These are phyloP conservation scores for Salix exigua DNA, from an alignment of 345 rosid species.

Conservation along the genomic window DNA sequence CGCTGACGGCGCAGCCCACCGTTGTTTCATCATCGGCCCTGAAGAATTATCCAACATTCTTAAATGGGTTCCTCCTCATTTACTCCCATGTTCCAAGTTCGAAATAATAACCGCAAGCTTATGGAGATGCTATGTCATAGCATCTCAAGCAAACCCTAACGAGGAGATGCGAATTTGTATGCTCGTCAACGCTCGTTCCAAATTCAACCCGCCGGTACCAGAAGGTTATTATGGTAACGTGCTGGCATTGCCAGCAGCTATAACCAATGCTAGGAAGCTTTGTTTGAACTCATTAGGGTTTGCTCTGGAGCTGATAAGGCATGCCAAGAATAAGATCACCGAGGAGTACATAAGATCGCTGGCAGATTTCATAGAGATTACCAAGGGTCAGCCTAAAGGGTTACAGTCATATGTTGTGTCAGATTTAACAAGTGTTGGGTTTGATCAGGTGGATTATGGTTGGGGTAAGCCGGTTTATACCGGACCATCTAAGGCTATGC, in stretches of 20 bases:
- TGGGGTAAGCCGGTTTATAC: constrained; percentile 25
- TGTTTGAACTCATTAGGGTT: constrained; percentile 22
- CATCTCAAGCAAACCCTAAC: not conserved
- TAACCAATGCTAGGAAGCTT: constrained; percentile 22
- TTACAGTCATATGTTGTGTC: not conserved
- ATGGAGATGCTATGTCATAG: constrained; percentile 26
- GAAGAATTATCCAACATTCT: constrained; percentile 2
- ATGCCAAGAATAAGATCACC: constrained; percentile 21
- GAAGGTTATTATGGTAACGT: constrained; percentile 44
- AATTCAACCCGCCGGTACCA: not conserved
- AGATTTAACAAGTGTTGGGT: not conserved
- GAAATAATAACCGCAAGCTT: constrained; percentile 23
- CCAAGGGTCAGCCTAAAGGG: not conserved
- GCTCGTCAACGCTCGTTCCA: not conserved
- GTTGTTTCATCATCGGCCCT: constrained; percentile 14
- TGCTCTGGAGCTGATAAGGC: constrained; percentile 28
- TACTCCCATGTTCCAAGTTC: constrained; percentile 6
- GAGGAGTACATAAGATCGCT: constrained; percentile 21
- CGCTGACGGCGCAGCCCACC: not conserved
- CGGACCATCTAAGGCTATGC: constrained; percentile 11
- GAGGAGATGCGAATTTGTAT: constrained; percentile 11
- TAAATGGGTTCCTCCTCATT: not conserved
- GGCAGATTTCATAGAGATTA: constrained; percentile 15
- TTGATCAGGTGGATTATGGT: constrained; percentile 21
- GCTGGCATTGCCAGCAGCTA: constrained; percentile 25